Conservation (phyloP, 257 asterid genomes). For the Solanum sparsipilum region DNA sequence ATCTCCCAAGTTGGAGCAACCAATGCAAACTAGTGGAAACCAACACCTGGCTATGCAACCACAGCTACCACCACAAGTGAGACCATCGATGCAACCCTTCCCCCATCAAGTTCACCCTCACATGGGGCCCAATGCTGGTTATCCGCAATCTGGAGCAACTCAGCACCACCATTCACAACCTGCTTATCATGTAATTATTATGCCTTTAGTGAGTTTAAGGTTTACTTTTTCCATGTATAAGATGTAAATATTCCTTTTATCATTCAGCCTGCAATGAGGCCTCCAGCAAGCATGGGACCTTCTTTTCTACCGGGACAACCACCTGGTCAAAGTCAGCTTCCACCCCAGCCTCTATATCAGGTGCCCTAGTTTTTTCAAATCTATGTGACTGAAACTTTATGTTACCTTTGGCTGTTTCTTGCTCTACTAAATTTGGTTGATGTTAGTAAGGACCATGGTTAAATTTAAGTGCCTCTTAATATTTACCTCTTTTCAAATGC, state of each 20-base stretch:
- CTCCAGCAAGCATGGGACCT: slow-evolving; percentile 58
- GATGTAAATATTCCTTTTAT: slow-evolving; percentile 11
- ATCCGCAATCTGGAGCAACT: slow-evolving; percentile 57
- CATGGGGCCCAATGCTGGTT: slow-evolving; percentile 57
- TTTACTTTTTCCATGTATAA: background rate
- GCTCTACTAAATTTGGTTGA: background rate
- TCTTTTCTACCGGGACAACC: slow-evolving; percentile 66
- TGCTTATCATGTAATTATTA: slow-evolving; percentile 60
- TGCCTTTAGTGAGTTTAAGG: background rate
- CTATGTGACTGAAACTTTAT: background rate
- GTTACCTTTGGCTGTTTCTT: background rate
- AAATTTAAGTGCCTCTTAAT: background rate
- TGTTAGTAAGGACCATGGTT: background rate
- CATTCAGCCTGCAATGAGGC: slow-evolving; percentile 55
- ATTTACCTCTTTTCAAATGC: background rate
- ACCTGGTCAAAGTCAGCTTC: slow-evolving; percentile 54
- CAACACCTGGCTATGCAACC: slow-evolving; percentile 58
- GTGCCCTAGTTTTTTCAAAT: slow-evolving; percentile 19
- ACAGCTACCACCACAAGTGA: slow-evolving; percentile 52
- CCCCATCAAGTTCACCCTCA: slow-evolving; percentile 68
- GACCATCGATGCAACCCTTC: slow-evolving; percentile 50
- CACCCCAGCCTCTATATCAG: slow-evolving; percentile 65
- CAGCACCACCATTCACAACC: slow-evolving; percentile 81
- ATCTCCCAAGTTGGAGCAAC: slow-evolving; percentile 57
- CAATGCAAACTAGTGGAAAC: slow-evolving; percentile 43